phyloP scores from a whole-genome alignment of 805 yeast species.

The Starmerella stellata region DNA sequence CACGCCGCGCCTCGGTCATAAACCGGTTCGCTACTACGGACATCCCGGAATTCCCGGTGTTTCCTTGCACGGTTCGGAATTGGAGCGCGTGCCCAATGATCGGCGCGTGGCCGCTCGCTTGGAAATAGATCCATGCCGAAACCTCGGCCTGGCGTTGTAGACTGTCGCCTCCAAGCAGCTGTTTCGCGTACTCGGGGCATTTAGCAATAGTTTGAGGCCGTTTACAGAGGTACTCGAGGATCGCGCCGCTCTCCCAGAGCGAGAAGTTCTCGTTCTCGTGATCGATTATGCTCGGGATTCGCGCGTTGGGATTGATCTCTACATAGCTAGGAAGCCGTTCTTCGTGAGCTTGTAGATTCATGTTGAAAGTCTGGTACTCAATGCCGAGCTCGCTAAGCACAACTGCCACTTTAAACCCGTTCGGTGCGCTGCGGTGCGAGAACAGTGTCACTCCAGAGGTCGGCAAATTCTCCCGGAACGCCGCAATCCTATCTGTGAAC shows the following conservation, averaged over 20 bases:
- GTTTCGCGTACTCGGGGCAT: slow-evolving; percentile 27
- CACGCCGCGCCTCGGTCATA: slow-evolving; percentile 80
- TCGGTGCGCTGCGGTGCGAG: slow-evolving; percentile 79
- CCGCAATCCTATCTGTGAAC: slow-evolving; percentile 32
- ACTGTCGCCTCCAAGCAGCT: slow-evolving; percentile 59
- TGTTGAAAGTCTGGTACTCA: slow-evolving; percentile 59
- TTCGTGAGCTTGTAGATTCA: slow-evolving; percentile 75
- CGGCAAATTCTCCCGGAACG: slow-evolving; percentile 61
- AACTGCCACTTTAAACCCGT: slow-evolving; percentile 90
- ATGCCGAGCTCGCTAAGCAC: slow-evolving; percentile 67
- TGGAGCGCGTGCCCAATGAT: slow-evolving; percentile 96
- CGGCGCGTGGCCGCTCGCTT: slow-evolving; percentile 95
- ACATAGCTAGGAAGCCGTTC: slow-evolving; percentile 88
- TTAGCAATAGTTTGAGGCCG: slow-evolving; percentile 21
- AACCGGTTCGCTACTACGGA: slow-evolving; percentile 71
- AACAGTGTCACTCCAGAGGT: slow-evolving; percentile 66
- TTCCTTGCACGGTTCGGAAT: slow-evolving; percentile 64
- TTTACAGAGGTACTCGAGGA: slow-evolving; percentile 62
- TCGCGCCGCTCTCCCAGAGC: slow-evolving; percentile 92
- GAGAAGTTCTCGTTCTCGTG: slow-evolving; percentile 64
- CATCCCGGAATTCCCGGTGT: slow-evolving; percentile 51
- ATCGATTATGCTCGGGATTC: slow-evolving; percentile 88
- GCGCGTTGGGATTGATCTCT: slow-evolving; percentile 84
- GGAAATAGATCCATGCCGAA: slow-evolving; percentile 79
- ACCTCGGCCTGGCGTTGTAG: slow-evolving; percentile 68